Evolutionary conservation across 306 rosid species (phyloP).

Genomic region (Glycine latifolia): DNA sequence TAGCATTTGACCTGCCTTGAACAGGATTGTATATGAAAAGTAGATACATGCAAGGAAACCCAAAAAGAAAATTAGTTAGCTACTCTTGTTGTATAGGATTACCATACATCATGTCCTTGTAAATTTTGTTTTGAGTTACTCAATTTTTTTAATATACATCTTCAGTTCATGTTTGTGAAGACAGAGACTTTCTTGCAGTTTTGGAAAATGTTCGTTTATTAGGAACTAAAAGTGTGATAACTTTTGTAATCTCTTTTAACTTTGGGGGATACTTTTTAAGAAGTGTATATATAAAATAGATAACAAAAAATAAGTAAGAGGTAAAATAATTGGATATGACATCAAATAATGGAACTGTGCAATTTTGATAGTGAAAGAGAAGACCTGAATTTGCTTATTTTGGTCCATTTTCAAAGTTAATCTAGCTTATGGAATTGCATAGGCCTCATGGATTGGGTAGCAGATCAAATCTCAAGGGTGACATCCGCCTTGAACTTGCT

Average conservation of each 20-base stretch:
- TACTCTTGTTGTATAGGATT: neutral
- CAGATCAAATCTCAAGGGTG: neutral
- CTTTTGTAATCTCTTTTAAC: neutral
- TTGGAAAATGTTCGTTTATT: neutral
- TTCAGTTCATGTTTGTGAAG: neutral
- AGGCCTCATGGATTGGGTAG: neutral
- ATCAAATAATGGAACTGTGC: neutral
- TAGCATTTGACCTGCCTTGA: too few species aligned
- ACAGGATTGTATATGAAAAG: too few species aligned
- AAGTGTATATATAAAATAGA: too few species aligned
- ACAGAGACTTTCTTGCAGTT: neutral
- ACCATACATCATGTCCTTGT: neutral
- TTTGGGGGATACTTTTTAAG: neutral
- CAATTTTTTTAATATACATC: neutral
- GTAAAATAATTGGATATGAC: neutral
- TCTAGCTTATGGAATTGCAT: neutral
- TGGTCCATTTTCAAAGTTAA: neutral
- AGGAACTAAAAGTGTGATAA: neutral
- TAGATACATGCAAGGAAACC: too few species aligned
- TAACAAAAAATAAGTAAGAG: too few species aligned
- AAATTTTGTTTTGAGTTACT: constrained; percentile 21
- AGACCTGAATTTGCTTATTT: too few species aligned
- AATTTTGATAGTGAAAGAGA: neutral
- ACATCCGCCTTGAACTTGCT: neutral
- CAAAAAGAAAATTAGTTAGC: too few species aligned